Evolutionary conservation across 345 rosid genomes (phyloP).

Genomic region (Eucalyptus tenuipes): DNA sequence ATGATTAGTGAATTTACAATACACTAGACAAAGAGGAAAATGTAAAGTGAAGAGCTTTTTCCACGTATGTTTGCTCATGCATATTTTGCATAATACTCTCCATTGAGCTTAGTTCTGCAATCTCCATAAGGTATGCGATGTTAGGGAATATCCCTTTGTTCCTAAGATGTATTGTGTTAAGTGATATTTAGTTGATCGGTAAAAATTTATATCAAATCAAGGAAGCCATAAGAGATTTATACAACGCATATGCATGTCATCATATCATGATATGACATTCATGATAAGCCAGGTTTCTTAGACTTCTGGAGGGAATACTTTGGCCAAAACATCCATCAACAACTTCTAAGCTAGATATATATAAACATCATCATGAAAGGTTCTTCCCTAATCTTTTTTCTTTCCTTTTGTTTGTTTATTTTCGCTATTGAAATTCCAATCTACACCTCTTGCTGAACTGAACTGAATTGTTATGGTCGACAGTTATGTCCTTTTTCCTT

Average conservation of each 20-base stretch:
- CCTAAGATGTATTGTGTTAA: neutral
- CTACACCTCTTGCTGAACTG: neutral
- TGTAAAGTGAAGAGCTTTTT: neutral
- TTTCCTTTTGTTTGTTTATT: neutral
- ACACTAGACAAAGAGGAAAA: neutral
- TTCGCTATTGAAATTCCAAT: neutral
- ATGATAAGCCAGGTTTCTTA: fast-evolving
- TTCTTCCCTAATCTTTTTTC: neutral
- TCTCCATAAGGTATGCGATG: neutral
- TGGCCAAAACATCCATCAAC: neutral
- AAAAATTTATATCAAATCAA: too few relatives aligned
- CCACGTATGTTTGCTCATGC: neutral
- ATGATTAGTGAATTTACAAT: neutral
- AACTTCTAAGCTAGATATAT: neutral
- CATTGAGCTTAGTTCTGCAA: neutral
- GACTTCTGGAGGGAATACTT: fast-evolving
- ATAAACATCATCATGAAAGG: neutral
- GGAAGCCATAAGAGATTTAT: neutral
- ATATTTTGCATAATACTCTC: neutral
- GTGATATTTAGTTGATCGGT: neutral
- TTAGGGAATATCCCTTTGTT: neutral
- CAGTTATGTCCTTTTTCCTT: neutral
- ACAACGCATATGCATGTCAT: fast-evolving
- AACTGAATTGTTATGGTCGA: neutral
- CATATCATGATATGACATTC: neutral